Percentiles rank a stretch among this genome's conserved stretches.
These are phyloP conservation scores for Dactylellina parvicollis DNA, from an alignment of 2,329 filamentous ascomycete species.

Conservation along the genomic window DNA sequence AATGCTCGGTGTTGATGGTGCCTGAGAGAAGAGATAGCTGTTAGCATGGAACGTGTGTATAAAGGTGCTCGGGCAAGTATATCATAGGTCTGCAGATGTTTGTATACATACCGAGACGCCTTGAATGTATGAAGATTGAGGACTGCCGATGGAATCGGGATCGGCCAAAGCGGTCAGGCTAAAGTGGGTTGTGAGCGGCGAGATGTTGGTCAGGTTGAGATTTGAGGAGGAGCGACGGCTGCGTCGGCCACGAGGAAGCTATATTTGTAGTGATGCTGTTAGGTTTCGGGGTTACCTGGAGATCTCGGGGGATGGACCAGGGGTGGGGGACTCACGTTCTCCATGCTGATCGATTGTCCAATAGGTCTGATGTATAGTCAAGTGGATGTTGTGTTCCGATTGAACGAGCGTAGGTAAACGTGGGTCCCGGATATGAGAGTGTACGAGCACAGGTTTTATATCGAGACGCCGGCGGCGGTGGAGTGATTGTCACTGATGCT, in stretches of 20 bases:
- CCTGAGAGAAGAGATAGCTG: slow-evolving; percentile 63
- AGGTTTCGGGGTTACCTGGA: background rate
- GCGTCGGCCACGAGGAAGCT: slow-evolving; percentile 49
- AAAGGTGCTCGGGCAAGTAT: too few relatives aligned
- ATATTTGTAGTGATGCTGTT: background rate
- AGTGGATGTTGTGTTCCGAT: background rate
- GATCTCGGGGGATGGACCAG: slow-evolving; percentile 28
- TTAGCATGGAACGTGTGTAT: background rate
- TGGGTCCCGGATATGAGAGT: background rate
- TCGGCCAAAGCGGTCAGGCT: slow-evolving; percentile 69
- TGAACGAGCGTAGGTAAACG: background rate
- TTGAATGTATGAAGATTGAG: slow-evolving; percentile 56
- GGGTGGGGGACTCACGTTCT: slow-evolving; percentile 38
- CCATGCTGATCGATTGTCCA: slow-evolving; percentile 17
- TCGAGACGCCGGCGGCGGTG: background rate
- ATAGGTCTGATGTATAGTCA: background rate
- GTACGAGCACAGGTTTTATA: slow-evolving; percentile 34
- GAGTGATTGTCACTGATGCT: slow-evolving; percentile 37
- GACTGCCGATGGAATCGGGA: slow-evolving; percentile 61
- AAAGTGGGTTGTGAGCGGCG: slow-evolving; percentile 72
- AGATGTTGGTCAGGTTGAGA: slow-evolving; percentile 71
- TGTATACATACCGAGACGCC: slow-evolving; percentile 48
- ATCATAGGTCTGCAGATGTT: background rate
- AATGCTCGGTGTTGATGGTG: slow-evolving; percentile 72
- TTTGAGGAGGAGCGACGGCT: slow-evolving; percentile 66